Evolutionary conservation across 2,329 filamentous ascomycete species (phyloP), one percentile per base, ranked within the genome.

Genomic region (Cordyceps cicadae): DNA sequence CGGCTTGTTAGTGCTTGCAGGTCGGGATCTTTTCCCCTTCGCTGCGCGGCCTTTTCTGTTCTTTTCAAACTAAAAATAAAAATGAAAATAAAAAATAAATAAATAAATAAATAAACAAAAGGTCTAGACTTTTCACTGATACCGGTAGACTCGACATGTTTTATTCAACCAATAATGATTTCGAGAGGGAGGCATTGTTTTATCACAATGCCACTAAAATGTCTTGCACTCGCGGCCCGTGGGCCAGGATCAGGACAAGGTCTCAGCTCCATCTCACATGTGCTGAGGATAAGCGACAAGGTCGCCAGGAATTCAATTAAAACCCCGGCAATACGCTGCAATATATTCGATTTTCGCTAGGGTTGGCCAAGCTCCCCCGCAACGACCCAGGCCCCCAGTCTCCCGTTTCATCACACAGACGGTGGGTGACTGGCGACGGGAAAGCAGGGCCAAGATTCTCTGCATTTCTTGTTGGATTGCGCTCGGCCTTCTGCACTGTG

Each of bases 251-350:
- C 41, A 48, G 7, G 14, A 5, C 17, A 11, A 32, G 55, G 55
- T 51, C 55, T 29, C 24, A 32, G 39, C 37, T 54, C 37, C n/a
- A 34, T 48, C 54, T 56, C 54, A 56, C 54, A 56, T 56, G 54
- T n/a, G 24, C 54, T 7, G 41, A 34, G 32, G 49, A 11, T 9
- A 29, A 29, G 29, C 29, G 29, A 29, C 7, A 29, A 29, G 29
- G 29, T 8, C 12, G 12, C 34, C 2, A 37, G 8, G 14, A 56
- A 48, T 37, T 49, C 54, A 49, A 56, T 56, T 56, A 48, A 56
- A 56, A 3, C 14, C 11, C 19, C 11, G 45, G 24, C 19, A 46
- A 46, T 43, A 37, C 17, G n/a, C 43, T 15, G 41, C n/a, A 43
- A 46, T 21, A 3, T 52, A 6, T 34, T 51, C 49, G 26, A 51